Evolutionary conservation across 495 filamentous ascomycete species (phyloP).

Genomic region (Terfezia boudieri): DNA sequence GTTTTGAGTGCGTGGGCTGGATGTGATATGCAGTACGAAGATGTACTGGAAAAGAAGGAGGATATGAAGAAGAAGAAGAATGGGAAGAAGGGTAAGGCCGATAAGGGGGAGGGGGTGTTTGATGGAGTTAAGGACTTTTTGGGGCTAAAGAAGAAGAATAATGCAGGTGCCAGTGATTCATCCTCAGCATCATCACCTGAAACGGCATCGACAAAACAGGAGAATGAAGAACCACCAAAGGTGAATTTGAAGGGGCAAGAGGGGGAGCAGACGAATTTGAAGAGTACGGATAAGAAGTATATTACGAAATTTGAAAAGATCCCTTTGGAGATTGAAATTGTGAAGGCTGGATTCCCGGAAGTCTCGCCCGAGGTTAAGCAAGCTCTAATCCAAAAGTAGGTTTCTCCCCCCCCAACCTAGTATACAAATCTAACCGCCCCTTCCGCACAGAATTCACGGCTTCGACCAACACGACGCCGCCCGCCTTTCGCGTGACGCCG

Average conservation of each 20-base stretch:
- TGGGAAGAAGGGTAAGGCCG: background rate
- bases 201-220: conserved; percentile 23
- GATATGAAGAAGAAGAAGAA: conserved; percentile 42
- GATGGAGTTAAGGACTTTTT: conserved; percentile 91
- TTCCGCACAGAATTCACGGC: conserved; percentile 49
- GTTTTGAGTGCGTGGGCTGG: conserved; percentile 53
- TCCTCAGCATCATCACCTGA: conserved; percentile 23
- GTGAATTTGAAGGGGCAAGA: background rate
- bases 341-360: conserved; percentile 36
- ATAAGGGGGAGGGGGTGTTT: conserved; percentile 32
- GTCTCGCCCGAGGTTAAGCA: conserved; percentile 14
- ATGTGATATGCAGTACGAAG: conserved; percentile 42
- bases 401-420: conserved; percentile 8
- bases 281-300: conserved; percentile 23
- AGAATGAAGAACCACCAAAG: background rate
- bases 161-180: conserved; percentile 17
- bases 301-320: conserved; percentile 47
- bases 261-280: background rate
- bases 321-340: conserved; percentile 38
- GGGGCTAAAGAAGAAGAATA: conserved; percentile 75
- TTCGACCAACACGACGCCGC: conserved; percentile 54
- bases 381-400: conserved; percentile 8
- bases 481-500: conserved; percentile 59
- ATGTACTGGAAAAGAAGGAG: conserved; percentile 14
- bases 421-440: conserved; percentile 31